Conservation (phyloP, 768 basidiomycete genomes). For the Chalciporus chontae region DNA sequence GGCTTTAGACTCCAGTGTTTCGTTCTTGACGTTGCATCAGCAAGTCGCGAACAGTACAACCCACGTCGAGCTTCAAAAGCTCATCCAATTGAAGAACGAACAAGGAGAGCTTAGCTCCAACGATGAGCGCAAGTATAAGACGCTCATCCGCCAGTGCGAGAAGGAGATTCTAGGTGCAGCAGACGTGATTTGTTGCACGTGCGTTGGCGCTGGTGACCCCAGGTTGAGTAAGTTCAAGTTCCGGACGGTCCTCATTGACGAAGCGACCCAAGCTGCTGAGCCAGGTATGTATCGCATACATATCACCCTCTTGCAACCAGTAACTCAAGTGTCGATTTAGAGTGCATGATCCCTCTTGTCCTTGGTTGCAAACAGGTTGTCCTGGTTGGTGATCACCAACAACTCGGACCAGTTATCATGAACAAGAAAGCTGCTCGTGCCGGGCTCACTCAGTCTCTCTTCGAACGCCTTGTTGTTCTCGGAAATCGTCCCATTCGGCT, state of each 20-base stretch:
- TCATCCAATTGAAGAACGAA: slow-evolving; percentile 96
- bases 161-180: slow-evolving; percentile 94
- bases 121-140: slow-evolving; percentile 98
- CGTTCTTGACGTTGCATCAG: slow-evolving; percentile 92
- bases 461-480: slow-evolving; percentile 94
- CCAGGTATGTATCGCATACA: slow-evolving; percentile 64
- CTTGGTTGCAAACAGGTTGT: slow-evolving; percentile 99
- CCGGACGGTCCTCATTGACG: slow-evolving; percentile 96
- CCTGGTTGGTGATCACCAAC: slow-evolving; percentile 93
- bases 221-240: slow-evolving; percentile 96
- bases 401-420: slow-evolving; percentile 99
- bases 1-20: slow-evolving; percentile 92
- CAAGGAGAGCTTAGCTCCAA: slow-evolving; percentile 96
- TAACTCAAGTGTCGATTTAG: slow-evolving; percentile 38
- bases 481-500: slow-evolving; percentile 96
- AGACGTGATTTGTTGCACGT: slow-evolving; percentile 98
- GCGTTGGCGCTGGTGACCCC: slow-evolving; percentile 97
- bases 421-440: slow-evolving; percentile 99
- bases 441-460: slow-evolving; percentile 95
- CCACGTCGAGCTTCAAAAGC: slow-evolving; percentile 95
- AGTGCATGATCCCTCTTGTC: slow-evolving; percentile 99
- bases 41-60: slow-evolving; percentile 97
- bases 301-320: background rate
- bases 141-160: slow-evolving; percentile 90
- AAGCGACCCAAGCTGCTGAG: slow-evolving; percentile 97